Evolutionary conservation across 1,139 yeast species (phyloP).

Genomic region (Saccharomyces hybrid): DNA sequence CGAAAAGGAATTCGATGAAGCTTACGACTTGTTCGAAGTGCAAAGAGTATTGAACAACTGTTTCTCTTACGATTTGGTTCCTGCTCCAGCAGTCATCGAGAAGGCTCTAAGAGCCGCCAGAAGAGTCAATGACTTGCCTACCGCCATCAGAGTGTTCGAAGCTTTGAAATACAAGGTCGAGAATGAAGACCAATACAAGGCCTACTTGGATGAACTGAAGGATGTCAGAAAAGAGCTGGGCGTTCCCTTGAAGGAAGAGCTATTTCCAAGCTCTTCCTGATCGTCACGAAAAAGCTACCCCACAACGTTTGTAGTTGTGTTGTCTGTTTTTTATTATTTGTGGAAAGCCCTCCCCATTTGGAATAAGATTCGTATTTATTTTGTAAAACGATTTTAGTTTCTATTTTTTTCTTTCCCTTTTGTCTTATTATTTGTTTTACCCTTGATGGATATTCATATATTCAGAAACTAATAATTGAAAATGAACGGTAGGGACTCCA

Average conservation of each 20-base stretch:
- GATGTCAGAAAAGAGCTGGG: constrained; percentile 89
- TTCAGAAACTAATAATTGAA: neutral
- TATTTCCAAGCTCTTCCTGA: constrained; percentile 43
- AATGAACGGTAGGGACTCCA: neutral
- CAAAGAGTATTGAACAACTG: constrained; percentile 92
- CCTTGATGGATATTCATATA: constrained; percentile 1
- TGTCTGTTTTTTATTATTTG: neutral
- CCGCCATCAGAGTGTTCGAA: constrained; percentile 97
- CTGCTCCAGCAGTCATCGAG: constrained; percentile 93
- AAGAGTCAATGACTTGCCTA: constrained; percentile 97
- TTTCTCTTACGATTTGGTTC: constrained; percentile 96
- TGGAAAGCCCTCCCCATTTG: neutral
- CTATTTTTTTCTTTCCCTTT: neutral
- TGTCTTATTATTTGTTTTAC: constrained; percentile 15
- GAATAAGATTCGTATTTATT: neutral
- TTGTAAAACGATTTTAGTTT: constrained; percentile 1
- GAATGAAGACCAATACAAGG: constrained; percentile 85
- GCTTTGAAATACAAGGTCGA: constrained; percentile 90
- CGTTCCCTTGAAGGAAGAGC: constrained; percentile 87
- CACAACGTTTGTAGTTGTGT: neutral
- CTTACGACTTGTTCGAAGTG: constrained; percentile 95
- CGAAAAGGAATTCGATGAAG: constrained; percentile 95
- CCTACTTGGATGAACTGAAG: constrained; percentile 91
- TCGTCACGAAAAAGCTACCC: constrained; percentile 6
- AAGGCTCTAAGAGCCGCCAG: constrained; percentile 96